Evolutionary conservation across 306 rosid genomes (phyloP).

Genomic region (Fagus crenata): DNA sequence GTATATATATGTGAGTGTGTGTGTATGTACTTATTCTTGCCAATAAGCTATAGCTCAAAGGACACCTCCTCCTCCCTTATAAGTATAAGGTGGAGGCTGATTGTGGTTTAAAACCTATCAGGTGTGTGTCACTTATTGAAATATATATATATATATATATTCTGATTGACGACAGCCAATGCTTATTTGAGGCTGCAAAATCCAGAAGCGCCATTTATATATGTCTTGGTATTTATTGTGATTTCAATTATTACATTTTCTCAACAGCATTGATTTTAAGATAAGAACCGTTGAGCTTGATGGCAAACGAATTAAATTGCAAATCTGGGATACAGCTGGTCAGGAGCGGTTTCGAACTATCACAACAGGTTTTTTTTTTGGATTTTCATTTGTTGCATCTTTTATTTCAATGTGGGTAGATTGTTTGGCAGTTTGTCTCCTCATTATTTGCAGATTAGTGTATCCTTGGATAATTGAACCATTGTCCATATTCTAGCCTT

Average conservation of each 20-base stretch:
- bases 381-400: not conserved
- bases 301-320: slow-evolving; percentile 73
- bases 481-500: not conserved
- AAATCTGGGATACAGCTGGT: slow-evolving; percentile 92
- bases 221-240: slow-evolving; percentile 21
- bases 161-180: not conserved
- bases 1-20: not conserved
- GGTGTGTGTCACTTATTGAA: too few species aligned
- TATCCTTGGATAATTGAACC: not conserved
- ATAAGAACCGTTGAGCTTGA: slow-evolving; percentile 88
- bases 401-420: not conserved
- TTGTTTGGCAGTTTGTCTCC: not conserved
- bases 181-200: not conserved
- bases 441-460: not conserved
- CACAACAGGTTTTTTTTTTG: slow-evolving; percentile 58
- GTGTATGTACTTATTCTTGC: not conserved
- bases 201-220: not conserved
- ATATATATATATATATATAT: too few species aligned
- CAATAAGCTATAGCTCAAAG: not conserved
- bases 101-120: not conserved
- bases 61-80: not conserved
- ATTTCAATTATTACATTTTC: slow-evolving; percentile 20
- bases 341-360: slow-evolving; percentile 87
- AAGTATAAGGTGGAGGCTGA: not conserved
- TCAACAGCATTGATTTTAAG: slow-evolving; percentile 79